Evolutionary conservation across 306 rosid species (phyloP), one percentile per base, ranked within the genome.

Genomic region (Biancaea sappan): DNA sequence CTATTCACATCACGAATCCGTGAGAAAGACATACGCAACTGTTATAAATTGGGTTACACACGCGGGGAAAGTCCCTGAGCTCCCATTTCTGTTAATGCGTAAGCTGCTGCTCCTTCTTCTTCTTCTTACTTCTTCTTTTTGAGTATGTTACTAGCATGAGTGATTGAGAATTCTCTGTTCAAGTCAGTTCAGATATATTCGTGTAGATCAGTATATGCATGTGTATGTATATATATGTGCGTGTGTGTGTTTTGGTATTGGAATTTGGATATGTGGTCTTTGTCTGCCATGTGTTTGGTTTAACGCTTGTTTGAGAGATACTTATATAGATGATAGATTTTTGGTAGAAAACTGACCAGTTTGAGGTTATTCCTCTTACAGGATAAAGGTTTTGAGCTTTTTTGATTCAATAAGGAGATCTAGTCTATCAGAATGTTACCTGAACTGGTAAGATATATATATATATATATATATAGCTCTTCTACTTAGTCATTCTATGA

Each of bases 401-500:
- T 63, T 70, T 62, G 50, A 41, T 54, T 56, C 54, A 29, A 58
- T 46, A 73, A 77, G 67, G 81, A 86, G 75, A 84, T 82, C 74
- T 81, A 93, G 15, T 78, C 98, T 26, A 50, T 72, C 59, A 74
- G 75, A 79, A 85, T 78, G 53, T 75, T 83, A 51, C 80, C 88
- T 85, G 93, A 91, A 72, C 74, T 74, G 92, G 98, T 93, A 85
- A 77, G 84, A 61, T 11, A 0, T 1, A 5, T 5, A 5, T 7
- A 3, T 2, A 1, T 2, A 24, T 1, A 13, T 26, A 29, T 24
- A 25, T 34, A 66, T 26, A 25, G 12, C 40, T 66, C 57, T 48
- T 57, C 38, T 26, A 34, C 34, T 53, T 37, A 12, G 5, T 22
- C 16, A 25, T 43, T 25, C 44, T 47, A 25, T 48, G 7, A 57